Base-by-base conservation (phyloP, 2,329 filamentous ascomycete species). In the Meredithiella fracta region DNA sequence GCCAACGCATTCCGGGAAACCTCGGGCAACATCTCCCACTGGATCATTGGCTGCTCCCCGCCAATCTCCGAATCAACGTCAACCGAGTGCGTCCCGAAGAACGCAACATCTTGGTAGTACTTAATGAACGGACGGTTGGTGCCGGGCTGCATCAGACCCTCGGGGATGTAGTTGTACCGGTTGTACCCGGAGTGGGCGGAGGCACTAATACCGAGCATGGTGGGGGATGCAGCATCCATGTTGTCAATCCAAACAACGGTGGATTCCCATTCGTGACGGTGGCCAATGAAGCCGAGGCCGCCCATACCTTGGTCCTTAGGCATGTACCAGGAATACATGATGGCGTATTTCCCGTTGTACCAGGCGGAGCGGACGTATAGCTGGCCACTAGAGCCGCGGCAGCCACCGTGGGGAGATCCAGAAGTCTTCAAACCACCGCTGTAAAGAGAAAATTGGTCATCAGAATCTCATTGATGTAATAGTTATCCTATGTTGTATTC, bases 311-410 rank as follows among this genome's bases (percentile, higher is more conserved):
- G 63, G 58, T 73, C 71, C 64, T 74, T 73, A 53, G 72, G 72
- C 61, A 71, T 66, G 61, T 72, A 73, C 70, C 70, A 72, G 3
- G 67, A 63, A 61, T 71, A 72, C 68, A 72, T 69, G 60, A 72
- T 66, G 53, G 63, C 67, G 51, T 65, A 66, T 47, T 63, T 60
- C 47, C 60, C 63, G 14, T 64, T 63, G 58, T 65, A 62, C 25
- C 59, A 57, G 2, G 59, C 60, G 17, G 62, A 64, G 11, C 69
- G 64, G 22, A 64, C 67, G 59, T 72, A 72, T 1, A 68, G 65
- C 60, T 72, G 68, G 31, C 69, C 69, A 14, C 63, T 65, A 59
- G 53, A 64, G 54, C 62, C 64, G 54, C 59, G 64, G 62, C 67
- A 70, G 57, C 62, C 64, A n/a, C 65, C 65, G 17, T 60, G 61